phyloP scores from a whole-genome alignment of 495 filamentous ascomycete genomes.

The Barbatosphaeria neglecta region DNA sequence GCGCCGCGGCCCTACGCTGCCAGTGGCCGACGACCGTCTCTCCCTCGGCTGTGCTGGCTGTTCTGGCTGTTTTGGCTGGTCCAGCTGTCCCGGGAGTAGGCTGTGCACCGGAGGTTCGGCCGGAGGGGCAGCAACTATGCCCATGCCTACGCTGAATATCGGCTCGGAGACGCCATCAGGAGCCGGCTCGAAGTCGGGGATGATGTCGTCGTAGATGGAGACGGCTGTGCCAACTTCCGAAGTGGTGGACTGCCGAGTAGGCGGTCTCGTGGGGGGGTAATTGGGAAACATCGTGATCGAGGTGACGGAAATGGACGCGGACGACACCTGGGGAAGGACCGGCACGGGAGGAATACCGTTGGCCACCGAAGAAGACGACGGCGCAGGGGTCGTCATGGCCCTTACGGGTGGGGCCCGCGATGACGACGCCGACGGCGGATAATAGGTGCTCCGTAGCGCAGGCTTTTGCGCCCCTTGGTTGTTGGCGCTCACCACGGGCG shows the following conservation, averaged over 20 bases:
- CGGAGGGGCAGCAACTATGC: no score
- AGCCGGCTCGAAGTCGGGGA: neutral
- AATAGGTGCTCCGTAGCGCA: constrained; percentile 3
- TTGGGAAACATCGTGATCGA: constrained; percentile 9
- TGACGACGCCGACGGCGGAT: neutral
- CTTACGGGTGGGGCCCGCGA: neutral
- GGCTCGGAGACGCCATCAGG: neutral
- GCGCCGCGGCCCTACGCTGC: neutral
- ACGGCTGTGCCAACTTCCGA: neutral
- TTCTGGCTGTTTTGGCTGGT: neutral
- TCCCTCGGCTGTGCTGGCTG: neutral
- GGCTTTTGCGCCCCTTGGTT: constrained; percentile 1
- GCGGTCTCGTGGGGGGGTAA: constrained; percentile 3
- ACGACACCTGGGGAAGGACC: constrained; percentile 10
- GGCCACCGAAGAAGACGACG: no score
- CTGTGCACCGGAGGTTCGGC: no score
- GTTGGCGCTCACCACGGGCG: constrained; percentile 1
- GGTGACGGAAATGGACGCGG: constrained; percentile 3
- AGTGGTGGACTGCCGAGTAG: constrained; percentile 1
- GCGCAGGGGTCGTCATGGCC: constrained; percentile 3
- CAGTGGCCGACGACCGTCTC: neutral
- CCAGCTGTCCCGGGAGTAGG: no score
- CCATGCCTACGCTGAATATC: neutral
- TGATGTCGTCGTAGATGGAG: neutral
- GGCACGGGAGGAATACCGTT: constrained; percentile 18